Evolutionary conservation across 1,284 basidiomycete genomes (phyloP).

Genomic region (Waitea zeae): DNA sequence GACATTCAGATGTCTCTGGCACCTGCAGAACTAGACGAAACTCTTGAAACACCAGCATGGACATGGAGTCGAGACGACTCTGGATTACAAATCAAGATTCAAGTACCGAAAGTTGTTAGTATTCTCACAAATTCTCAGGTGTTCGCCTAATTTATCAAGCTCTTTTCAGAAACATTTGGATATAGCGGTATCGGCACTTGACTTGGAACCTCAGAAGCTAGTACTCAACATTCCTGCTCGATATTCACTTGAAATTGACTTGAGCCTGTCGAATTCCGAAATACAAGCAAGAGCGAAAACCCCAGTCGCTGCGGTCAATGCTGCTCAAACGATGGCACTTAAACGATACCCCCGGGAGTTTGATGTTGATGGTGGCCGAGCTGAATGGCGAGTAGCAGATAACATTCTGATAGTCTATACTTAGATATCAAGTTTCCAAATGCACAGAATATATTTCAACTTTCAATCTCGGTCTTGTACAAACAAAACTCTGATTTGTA

Average conservation of each 20-base stretch:
- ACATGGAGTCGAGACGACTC: slow-evolving; percentile 27
- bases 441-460: too few relatives aligned
- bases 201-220: slow-evolving; percentile 39
- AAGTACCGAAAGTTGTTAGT: slow-evolving; percentile 35
- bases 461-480: too few relatives aligned
- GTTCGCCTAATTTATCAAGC: too few relatives aligned
- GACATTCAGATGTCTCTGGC: too few relatives aligned
- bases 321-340: slow-evolving; percentile 23
- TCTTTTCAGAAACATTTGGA: slow-evolving; percentile 23
- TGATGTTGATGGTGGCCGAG: slow-evolving; percentile 37
- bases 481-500: too few relatives aligned
- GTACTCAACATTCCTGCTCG: slow-evolving; percentile 27
- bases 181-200: slow-evolving; percentile 30
- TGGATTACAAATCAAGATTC: slow-evolving; percentile 25
- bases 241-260: slow-evolving; percentile 35
- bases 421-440: too few relatives aligned
- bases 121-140: not conserved
- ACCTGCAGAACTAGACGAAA: not conserved
- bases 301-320: slow-evolving; percentile 20
- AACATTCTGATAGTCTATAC: slow-evolving; percentile 23
- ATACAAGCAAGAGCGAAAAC: not conserved
- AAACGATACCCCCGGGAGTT: slow-evolving; percentile 34
- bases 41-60: slow-evolving; percentile 16
- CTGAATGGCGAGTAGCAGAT: slow-evolving; percentile 45
- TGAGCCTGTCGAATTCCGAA: slow-evolving; percentile 12